A percentile compares a stretch with the other conserved stretches of the same genome.
These are phyloP conservation scores for Populus simonii DNA, from an alignment of 345 rosid species.

Conservation along the genomic window DNA sequence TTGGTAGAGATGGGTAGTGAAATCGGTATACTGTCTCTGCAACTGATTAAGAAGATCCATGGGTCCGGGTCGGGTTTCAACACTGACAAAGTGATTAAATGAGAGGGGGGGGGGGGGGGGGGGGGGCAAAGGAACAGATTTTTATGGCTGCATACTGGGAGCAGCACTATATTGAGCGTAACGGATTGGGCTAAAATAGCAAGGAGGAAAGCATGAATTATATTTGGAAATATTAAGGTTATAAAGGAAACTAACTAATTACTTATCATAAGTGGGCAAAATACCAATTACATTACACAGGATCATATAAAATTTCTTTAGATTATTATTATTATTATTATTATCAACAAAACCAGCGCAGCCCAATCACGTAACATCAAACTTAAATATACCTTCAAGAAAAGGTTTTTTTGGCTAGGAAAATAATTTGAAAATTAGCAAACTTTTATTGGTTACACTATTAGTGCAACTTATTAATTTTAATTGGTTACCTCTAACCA, in stretches of 20 bases:
- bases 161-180: background rate
- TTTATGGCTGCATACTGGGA: background rate
- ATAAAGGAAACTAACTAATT: background rate
- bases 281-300: background rate
- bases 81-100: background rate
- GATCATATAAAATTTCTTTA: no score
- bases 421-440: no score
- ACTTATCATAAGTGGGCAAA: background rate
- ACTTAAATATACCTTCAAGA: no score
- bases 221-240: background rate
- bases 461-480: no score
- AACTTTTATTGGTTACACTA: no score
- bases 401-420: no score
- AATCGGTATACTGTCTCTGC: conserved; percentile 51
- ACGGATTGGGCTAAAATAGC: background rate
- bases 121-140: background rate
- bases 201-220: background rate
- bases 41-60: conserved; percentile 56
- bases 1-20: conserved; percentile 41
- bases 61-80: background rate
- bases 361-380: no score
- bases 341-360: rapidly evolving
- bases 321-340: no score
- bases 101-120: background rate
- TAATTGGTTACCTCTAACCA: no score